phyloP scores from a whole-genome alignment of 257 asterid species.

The Gentiana dahurica region DNA sequence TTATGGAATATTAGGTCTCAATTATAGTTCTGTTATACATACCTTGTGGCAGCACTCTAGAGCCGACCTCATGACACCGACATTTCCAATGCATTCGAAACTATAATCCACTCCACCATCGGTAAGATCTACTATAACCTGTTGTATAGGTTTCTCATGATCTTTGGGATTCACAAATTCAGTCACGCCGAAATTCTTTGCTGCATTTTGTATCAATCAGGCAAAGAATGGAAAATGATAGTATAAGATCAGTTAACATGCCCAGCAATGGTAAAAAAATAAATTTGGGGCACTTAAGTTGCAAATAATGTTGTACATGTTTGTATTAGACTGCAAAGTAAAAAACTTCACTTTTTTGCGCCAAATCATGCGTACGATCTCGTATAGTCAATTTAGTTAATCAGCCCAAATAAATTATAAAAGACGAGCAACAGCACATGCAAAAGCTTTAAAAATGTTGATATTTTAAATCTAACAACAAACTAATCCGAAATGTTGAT shows the following conservation, averaged over 20 bases:
- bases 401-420: no score
- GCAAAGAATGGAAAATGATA: background rate
- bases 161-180: slow-evolving; percentile 96
- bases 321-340: no score
- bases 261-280: background rate
- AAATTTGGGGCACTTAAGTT: background rate
- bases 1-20: background rate
- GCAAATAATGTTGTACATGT: background rate
- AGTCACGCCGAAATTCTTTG: slow-evolving; percentile 83
- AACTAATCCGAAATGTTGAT: no score
- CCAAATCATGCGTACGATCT: no score
- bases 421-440: no score
- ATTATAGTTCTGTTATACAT: background rate
- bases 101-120: slow-evolving; percentile 99
- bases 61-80: slow-evolving; percentile 87
- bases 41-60: slow-evolving; percentile 99
- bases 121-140: slow-evolving; percentile 77
- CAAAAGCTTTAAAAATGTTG: no score
- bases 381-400: no score
- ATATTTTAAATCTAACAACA: no score
- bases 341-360: no score
- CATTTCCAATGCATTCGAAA: slow-evolving; percentile 97
- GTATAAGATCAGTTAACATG: background rate
- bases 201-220: slow-evolving; percentile 20
- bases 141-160: slow-evolving; percentile 89